Conservation (phyloP, 768 basidiomycete species). For the Russula compacta region DNA sequence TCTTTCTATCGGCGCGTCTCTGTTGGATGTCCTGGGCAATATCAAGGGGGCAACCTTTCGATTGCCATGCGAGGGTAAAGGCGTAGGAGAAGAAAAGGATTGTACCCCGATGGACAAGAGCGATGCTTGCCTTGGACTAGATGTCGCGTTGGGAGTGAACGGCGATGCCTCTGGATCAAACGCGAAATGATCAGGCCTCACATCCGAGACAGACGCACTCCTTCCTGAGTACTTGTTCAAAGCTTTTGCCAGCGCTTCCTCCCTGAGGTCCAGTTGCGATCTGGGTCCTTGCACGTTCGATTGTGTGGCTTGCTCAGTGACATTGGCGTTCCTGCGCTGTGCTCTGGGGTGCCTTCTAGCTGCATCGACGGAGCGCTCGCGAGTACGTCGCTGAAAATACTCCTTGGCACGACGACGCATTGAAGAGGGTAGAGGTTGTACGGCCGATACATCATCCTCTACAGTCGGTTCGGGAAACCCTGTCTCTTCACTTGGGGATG, state of each 20-base stretch:
- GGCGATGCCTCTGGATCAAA: slow-evolving; percentile 15
- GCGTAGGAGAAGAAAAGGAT: slow-evolving; percentile 12
- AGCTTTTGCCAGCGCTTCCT: not conserved
- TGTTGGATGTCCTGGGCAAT: not conserved
- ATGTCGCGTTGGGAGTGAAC: slow-evolving; percentile 18
- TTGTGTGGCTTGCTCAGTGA: not conserved
- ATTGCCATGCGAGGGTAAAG: slow-evolving; percentile 10
- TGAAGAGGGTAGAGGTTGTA: slow-evolving; percentile 10
- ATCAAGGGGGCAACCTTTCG: slow-evolving; percentile 1
- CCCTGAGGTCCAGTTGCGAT: not conserved
- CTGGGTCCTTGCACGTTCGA: not conserved
- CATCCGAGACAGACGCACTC: not conserved
- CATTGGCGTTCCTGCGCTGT: not conserved
- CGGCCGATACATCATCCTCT: not conserved
- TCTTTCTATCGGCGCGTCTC: not conserved
- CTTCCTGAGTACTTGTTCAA: not conserved
- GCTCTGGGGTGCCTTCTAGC: not conserved
- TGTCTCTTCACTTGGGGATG: not conserved
- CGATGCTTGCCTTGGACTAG: slow-evolving; percentile 14
- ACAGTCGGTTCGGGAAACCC: not conserved
- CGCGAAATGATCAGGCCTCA: slow-evolving; percentile 1
- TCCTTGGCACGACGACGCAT: slow-evolving; percentile 15
- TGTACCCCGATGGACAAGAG: not conserved
- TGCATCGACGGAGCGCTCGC: slow-evolving; percentile 15
- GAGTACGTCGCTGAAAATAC: slow-evolving; percentile 17